Base-by-base conservation (phyloP, 805 yeast genomes). In the Pichia heedii region DNA sequence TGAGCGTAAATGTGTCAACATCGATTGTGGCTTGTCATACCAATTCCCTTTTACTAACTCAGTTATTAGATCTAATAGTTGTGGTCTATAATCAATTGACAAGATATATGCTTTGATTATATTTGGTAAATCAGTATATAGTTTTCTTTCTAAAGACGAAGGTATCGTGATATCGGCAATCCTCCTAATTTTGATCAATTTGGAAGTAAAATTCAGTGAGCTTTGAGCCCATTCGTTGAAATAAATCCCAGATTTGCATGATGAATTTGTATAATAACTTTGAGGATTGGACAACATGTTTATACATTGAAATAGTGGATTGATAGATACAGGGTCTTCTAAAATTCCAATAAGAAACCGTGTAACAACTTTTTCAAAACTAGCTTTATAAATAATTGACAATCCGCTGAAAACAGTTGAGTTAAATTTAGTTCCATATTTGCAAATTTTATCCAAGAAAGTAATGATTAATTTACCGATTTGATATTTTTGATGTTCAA, bases 1-100 rank as follows among this genome's bases (percentile, higher is more conserved):
- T n/a, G 73, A 67, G 4, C 95, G 93, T 42, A 90, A 63, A 57
- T 86, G 86, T 0, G 97, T 84, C 33, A 90, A 67, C 39, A 90
- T 63, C 1, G 96, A 87, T 4, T 95, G 95, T 29, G 80, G 74
- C 22, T 75, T 78, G 5, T 65, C 63, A 7, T 68, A 67, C 81
- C 84, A 77, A 3, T 56, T 62, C 0, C 78, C 79, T 36, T 67
- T 68, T 1, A 84, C 77, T 35, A 84, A 58, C 5, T 73, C 66
- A 5, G 81, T 73, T 16, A 86, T 60, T 32, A 87, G 56, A 34
- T 71, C 71, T 29, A 85, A 61, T 1, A 85, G 66, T 11, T 66
- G 65, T 27, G 62, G 60, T 46, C 86, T 74, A 45, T 80, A 64
- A 0, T 62, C 51, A 9, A 67, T 65, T 30, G 68, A 65, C n/a